Conservation (phyloP, 2,329 filamentous ascomycete genomes). For the Beauveria sp. region DNA sequence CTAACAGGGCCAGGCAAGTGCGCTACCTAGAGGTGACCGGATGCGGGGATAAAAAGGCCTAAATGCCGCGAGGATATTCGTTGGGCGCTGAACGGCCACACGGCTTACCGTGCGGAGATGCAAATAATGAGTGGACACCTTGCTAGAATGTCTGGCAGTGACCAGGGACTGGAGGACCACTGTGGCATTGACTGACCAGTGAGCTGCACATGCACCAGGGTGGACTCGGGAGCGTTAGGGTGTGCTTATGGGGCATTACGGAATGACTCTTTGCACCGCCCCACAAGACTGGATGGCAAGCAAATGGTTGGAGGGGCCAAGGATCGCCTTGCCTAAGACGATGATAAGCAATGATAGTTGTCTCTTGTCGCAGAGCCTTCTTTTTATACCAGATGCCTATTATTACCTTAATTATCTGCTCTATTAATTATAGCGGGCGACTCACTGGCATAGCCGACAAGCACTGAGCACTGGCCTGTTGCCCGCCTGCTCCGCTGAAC, state of each 20-base stretch:
- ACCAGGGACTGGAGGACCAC: too few species aligned
- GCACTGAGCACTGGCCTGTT: too few species aligned
- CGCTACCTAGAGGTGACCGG: neutral
- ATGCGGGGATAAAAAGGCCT: conserved; percentile 7
- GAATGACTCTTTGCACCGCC: conserved; percentile 1
- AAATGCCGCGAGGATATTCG: neutral
- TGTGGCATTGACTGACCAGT: neutral
- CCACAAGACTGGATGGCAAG: neutral
- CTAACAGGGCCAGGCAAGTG: neutral
- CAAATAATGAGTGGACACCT: too few species aligned
- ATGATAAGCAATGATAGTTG: neutral
- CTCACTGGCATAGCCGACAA: too few species aligned
- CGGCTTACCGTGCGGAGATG: too few species aligned
- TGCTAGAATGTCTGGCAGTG: too few species aligned
- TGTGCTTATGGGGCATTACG: conserved; percentile 7
- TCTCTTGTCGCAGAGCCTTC: neutral
- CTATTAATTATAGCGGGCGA: too few species aligned
- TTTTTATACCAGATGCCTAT: too few species aligned
- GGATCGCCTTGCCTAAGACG: too few species aligned
- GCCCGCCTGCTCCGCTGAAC: neutral
- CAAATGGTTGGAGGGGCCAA: too few species aligned
- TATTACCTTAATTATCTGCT: too few species aligned
- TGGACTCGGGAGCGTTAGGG: conserved; percentile 10
- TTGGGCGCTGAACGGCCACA: neutral
- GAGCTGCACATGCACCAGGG: neutral